A percentile compares a stretch with the other conserved stretches of the same genome.
phyloP scores from a whole-genome alignment of 176 grass and related monocot genomes.

The Oryza rufipogon region DNA sequence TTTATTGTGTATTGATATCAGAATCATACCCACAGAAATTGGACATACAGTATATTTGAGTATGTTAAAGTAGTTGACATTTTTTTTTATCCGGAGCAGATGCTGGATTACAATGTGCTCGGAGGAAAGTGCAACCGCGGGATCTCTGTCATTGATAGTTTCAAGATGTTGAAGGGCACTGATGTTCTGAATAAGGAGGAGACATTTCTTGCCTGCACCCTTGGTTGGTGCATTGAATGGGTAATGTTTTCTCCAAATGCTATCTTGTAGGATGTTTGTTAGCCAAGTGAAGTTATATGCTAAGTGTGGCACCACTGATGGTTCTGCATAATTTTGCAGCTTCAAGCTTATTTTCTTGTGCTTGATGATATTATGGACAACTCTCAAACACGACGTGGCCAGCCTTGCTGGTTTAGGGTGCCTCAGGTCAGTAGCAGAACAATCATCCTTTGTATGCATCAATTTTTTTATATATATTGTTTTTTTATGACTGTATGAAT shows the following conservation, averaged over 20 bases:
- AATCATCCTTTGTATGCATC: not conserved
- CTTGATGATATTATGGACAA: slow-evolving; percentile 99
- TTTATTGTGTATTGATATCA: slow-evolving; percentile 13
- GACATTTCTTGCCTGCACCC: slow-evolving; percentile 75
- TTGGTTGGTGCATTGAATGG: slow-evolving; percentile 99
- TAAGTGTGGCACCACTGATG: slow-evolving; percentile 3
- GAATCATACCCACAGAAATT: slow-evolving; percentile 22
- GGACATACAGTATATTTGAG: not conserved
- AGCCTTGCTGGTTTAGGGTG: slow-evolving; percentile 91
- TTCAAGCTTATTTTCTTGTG: slow-evolving; percentile 98
- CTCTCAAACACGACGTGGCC: slow-evolving; percentile 86
- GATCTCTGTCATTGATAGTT: slow-evolving; percentile 90
- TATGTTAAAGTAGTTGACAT: not conserved
- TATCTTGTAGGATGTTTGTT: slow-evolving; percentile 21
- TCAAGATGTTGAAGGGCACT: slow-evolving; percentile 76
- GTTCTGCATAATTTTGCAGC: slow-evolving; percentile 50
- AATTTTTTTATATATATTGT: not conserved
- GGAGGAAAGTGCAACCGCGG: slow-evolving; percentile 96
- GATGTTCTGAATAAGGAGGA: slow-evolving; percentile 69
- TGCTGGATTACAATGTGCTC: slow-evolving; percentile 97
- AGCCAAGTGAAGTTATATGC: not conserved
- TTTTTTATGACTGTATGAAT: slow-evolving; percentile 5
- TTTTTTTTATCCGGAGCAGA: slow-evolving; percentile 56
- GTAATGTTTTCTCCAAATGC: slow-evolving; percentile 40
- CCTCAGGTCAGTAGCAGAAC: slow-evolving; percentile 67